Percentiles rank a stretch among this genome's conserved stretches.
phyloP scores from a whole-genome alignment of 352 stramenopile genomes.

The Phytopythium vexans region DNA sequence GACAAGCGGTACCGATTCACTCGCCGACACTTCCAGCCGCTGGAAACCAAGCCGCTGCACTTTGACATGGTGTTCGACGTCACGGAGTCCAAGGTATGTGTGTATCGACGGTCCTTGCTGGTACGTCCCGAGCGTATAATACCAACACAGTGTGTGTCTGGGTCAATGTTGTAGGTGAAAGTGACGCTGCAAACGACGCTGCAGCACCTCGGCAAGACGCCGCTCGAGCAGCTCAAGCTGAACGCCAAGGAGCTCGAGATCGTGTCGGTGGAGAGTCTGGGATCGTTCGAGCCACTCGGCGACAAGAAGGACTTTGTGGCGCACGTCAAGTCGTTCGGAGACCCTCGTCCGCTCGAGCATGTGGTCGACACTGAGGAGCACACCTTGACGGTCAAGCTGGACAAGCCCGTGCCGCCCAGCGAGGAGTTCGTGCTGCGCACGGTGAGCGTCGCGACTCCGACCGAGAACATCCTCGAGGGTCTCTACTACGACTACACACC shows the following conservation, averaged over 20 bases:
- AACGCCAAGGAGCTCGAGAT: constrained; percentile 78
- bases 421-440: constrained; percentile 73
- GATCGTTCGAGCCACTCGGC: constrained; percentile 41
- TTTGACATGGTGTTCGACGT: constrained; percentile 84
- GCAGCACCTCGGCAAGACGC: constrained; percentile 32
- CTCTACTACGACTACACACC: constrained; percentile 81
- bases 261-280: constrained; percentile 45
- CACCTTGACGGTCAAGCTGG: constrained; percentile 63
- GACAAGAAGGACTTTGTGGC: constrained; percentile 46
- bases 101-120: too few relatives aligned
- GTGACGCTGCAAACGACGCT: constrained; percentile 74
- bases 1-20: constrained; percentile 75
- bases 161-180: too few relatives aligned
- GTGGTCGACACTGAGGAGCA: constrained; percentile 63
- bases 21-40: constrained; percentile 56
- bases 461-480: constrained; percentile 75
- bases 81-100: constrained; percentile 43
- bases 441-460: constrained; percentile 59
- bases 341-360: constrained; percentile 39
- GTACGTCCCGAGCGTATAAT: too few relatives aligned
- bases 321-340: constrained; percentile 52
- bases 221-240: constrained; percentile 58
- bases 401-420: constrained; percentile 40
- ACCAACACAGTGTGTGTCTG: too few relatives aligned
- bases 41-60: constrained; percentile 66